Conservation (phyloP, 148 eudicot genomes). For the Beta vulgaris region DNA sequence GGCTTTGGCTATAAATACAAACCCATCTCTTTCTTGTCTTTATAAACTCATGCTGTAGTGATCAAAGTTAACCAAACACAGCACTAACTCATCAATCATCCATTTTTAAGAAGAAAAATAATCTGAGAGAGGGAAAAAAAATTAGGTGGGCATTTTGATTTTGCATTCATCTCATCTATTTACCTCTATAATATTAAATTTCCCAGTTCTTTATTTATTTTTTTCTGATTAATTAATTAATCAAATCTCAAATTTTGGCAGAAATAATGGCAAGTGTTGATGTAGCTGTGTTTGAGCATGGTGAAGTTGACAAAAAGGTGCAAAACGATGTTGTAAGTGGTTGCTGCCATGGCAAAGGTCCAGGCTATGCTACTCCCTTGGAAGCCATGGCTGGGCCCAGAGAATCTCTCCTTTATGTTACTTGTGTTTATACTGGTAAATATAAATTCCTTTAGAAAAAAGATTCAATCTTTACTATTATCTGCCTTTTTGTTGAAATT, state of each 20-base stretch:
- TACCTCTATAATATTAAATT: too few relatives aligned
- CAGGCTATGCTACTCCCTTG: slow-evolving; percentile 85
- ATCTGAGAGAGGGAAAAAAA: too few relatives aligned
- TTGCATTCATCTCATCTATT: too few relatives aligned
- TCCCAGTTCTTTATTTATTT: too few relatives aligned
- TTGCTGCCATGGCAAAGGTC: slow-evolving; percentile 51
- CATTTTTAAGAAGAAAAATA: too few relatives aligned
- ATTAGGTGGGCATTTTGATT: neutral
- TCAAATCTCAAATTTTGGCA: slow-evolving; percentile 7
- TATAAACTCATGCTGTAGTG: neutral
- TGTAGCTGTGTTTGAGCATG: slow-evolving; percentile 37
- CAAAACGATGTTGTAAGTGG: slow-evolving; percentile 26
- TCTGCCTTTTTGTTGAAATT: neutral
- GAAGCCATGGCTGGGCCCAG: slow-evolving; percentile 88
- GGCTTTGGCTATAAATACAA: neutral
- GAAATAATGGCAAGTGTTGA: slow-evolving; percentile 40
- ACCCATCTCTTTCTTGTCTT: neutral
- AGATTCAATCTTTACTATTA: neutral
- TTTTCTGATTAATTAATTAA: too few relatives aligned
- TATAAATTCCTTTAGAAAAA: neutral
- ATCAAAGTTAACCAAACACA: too few relatives aligned
- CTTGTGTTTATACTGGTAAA: slow-evolving; percentile 81
- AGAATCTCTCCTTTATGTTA: slow-evolving; percentile 76
- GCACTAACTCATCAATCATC: neutral
- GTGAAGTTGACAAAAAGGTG: slow-evolving; percentile 18